A percentile compares a stretch with the other conserved stretches of the same genome.
phyloP scores from a whole-genome alignment of 148 eudicot genomes.

The Pouteria glomerata region DNA sequence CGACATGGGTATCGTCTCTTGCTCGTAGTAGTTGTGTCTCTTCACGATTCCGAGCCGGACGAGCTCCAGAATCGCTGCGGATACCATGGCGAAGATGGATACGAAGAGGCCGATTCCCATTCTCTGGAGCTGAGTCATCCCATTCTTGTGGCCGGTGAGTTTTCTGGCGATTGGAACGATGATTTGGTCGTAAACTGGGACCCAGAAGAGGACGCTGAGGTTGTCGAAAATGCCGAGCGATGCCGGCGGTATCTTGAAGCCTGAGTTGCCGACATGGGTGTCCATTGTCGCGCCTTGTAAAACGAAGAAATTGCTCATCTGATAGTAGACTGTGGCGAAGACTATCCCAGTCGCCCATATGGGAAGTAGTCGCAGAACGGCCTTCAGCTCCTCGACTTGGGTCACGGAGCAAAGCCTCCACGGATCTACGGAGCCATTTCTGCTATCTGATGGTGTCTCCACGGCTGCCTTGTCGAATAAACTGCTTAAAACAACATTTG shows the following conservation, averaged over 20 bases:
- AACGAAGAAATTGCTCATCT: conserved; percentile 58
- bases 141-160: conserved; percentile 49
- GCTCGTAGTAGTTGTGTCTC: conserved; percentile 27
- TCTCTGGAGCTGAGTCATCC: conserved; percentile 63
- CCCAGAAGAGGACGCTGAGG: conserved; percentile 61
- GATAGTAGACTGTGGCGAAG: conserved; percentile 50
- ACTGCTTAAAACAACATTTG: conserved; percentile 19
- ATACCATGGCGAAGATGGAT: conserved; percentile 61
- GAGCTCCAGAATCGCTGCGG: conserved; percentile 57
- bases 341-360: conserved; percentile 66
- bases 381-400: conserved; percentile 69
- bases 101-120: conserved; percentile 71
- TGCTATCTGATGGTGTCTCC: conserved; percentile 21
- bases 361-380: conserved; percentile 53
- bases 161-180: conserved; percentile 53
- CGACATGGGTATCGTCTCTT: conserved; percentile 24
- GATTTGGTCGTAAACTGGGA: conserved; percentile 56
- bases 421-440: conserved; percentile 21
- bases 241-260: conserved; percentile 58
- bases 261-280: conserved; percentile 31
- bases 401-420: conserved; percentile 67
- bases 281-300: conserved; percentile 53
- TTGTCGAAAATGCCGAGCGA: conserved; percentile 57
- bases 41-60: conserved; percentile 30
- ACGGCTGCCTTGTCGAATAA: conserved; percentile 70